Evolutionary conservation across 371 early-diverging fungal genomes (phyloP), one percentile per base, ranked within the genome.

Genomic region (Mucor sp.): DNA sequence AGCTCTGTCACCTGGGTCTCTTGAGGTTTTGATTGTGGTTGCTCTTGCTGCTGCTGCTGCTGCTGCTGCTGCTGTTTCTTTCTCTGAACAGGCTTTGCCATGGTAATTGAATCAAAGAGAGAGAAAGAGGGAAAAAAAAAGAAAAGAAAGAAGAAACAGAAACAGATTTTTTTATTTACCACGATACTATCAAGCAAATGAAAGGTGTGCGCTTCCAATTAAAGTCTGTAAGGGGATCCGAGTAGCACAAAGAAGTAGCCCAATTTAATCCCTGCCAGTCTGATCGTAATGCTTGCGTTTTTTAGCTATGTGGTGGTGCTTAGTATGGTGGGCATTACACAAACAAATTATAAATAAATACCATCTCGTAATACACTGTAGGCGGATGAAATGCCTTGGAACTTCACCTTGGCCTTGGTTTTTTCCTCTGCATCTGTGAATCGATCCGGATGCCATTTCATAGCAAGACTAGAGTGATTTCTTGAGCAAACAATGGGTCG

Each of bases 361-460:
- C 87, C 68, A 65, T 88, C 86, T 50, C 89, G 75, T 28, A 88
- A 74, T 2, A 88, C 84, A 62, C 79, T 83, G 53, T 88, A 88
- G 0, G 89, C 89, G 28, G 80, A 78, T 1, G 86, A 85, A 48
- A 88, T 81, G 25, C 73, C 63, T 69, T 88, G 86, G 32, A 88
- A 88, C 63, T 85, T 82, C 30, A 73, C 74, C 58, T 85, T 87
- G 19, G 86, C 86, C 19, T 65, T 66, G 11, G 73, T 77, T 62
- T 88, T 88, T 9, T 87, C 84, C 33, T 83, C 67, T 27, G 79
- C 74, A 44, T 84, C 75, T 25, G 77, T 77, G 39, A 80, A 85
- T 60, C 89, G 67, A 70, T 88, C 89, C 14, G 89, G 89, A 68
- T 88, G 84, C 30, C 76, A 58, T 53, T 77, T 81, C 78, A 84